These are phyloP conservation scores for Trametes cinnabarina DNA, from an alignment of 768 basidiomycete species.

Conservation along the genomic window DNA sequence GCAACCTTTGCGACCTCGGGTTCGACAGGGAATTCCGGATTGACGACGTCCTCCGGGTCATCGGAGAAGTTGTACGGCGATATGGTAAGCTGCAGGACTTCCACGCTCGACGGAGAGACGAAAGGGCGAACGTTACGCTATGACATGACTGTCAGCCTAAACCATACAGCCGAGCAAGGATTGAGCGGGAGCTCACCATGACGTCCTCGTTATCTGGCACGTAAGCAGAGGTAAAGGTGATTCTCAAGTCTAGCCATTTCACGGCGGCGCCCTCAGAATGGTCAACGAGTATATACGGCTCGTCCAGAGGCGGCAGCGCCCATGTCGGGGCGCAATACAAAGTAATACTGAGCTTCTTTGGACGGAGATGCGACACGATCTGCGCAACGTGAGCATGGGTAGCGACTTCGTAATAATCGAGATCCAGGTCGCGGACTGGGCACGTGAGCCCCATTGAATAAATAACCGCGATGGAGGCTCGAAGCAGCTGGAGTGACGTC, in stretches of 20 bases:
- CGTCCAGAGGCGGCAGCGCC: background rate
- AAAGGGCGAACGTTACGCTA: background rate
- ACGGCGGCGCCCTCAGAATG: background rate
- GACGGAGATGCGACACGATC: background rate
- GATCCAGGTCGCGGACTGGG: background rate
- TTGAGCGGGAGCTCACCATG: background rate
- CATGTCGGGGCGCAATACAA: background rate
- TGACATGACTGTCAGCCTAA: background rate
- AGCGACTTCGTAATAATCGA: background rate
- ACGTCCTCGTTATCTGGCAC: background rate
- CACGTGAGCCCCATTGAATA: background rate
- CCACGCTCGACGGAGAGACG: background rate
- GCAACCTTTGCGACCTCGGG: background rate
- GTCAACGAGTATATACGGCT: background rate
- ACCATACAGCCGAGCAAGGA: background rate
- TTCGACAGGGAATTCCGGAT: background rate
- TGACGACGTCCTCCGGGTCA: background rate
- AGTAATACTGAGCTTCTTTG: background rate
- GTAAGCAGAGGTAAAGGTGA: background rate
- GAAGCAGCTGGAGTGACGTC: background rate
- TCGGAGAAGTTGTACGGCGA: background rate
- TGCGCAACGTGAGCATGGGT: background rate
- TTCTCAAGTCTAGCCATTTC: background rate
- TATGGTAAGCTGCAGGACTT: background rate
- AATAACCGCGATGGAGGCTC: background rate